Evolutionary conservation across 1,284 basidiomycete genomes (phyloP).

Genomic region (Cutaneotrichosporon cyanovorans): DNA sequence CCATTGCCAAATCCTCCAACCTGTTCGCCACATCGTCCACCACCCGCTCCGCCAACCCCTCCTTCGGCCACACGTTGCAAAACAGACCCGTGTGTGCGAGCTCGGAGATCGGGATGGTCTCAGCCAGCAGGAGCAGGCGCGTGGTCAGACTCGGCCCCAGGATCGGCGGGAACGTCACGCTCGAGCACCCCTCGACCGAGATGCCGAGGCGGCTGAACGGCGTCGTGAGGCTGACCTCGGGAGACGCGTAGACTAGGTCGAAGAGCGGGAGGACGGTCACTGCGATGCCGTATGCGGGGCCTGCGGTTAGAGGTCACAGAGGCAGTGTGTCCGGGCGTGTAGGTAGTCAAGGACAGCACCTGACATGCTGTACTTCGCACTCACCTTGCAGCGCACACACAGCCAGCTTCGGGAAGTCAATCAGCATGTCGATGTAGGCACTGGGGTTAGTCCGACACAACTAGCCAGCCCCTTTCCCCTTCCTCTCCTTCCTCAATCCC

Average conservation of each 20-base stretch:
- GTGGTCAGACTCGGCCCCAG: slow-evolving; percentile 12
- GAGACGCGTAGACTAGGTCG: slow-evolving; percentile 16
- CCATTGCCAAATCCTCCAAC: slow-evolving; percentile 12
- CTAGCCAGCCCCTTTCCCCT: neutral
- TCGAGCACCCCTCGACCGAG: slow-evolving; percentile 13
- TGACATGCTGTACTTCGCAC: neutral
- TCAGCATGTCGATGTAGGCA: slow-evolving; percentile 13
- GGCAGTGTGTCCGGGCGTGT: neutral
- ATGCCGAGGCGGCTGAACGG: slow-evolving; percentile 19
- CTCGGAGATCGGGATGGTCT: slow-evolving; percentile 12
- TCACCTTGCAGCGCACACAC: slow-evolving; percentile 12
- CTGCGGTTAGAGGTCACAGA: neutral
- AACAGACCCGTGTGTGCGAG: slow-evolving; percentile 9
- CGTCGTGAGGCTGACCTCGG: slow-evolving; percentile 13
- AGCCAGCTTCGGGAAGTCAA: slow-evolving; percentile 19
- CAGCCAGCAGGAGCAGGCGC: slow-evolving; percentile 14
- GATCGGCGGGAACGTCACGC: slow-evolving; percentile 14
- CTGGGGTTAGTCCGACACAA: neutral
- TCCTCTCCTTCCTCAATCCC: neutral
- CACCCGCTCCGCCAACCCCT: slow-evolving; percentile 7
- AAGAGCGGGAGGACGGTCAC: slow-evolving; percentile 18
- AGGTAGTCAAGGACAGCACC: neutral
- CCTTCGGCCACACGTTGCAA: slow-evolving; percentile 5
- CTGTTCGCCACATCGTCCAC: slow-evolving; percentile 2
- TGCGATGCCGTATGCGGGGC: slow-evolving; percentile 17